Evolutionary conservation across 1,139 yeast species (phyloP).

Genomic region (Candida sp.): DNA sequence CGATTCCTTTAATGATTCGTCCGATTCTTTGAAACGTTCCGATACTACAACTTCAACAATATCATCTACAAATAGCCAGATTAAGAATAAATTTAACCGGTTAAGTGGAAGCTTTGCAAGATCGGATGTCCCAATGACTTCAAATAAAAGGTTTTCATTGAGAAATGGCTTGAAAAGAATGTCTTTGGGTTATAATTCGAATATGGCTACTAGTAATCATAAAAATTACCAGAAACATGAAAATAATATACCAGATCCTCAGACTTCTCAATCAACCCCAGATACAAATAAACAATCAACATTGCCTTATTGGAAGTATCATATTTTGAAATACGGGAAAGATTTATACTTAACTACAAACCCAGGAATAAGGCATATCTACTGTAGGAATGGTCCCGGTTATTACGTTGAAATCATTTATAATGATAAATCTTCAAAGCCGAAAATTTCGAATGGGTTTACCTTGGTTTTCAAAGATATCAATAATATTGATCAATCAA

Average conservation of each 20-base stretch:
- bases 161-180: neutral
- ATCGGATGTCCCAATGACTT: neutral
- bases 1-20: neutral
- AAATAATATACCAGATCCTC: neutral
- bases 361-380: slow-evolving; percentile 53
- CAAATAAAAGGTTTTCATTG: neutral
- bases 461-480: slow-evolving; percentile 31
- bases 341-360: slow-evolving; percentile 56
- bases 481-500: neutral
- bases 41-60: neutral
- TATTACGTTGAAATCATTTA: slow-evolving; percentile 42
- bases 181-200: neutral
- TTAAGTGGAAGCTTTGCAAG: neutral
- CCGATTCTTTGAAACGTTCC: neutral
- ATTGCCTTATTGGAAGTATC: slow-evolving; percentile 59
- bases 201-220: neutral
- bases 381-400: slow-evolving; percentile 57
- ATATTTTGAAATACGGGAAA: slow-evolving; percentile 46
- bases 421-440: slow-evolving; percentile 9
- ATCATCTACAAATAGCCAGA: neutral
- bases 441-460: slow-evolving; percentile 19
- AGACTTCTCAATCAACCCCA: neutral
- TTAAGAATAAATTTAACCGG: neutral
- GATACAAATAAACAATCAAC: neutral
- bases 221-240: neutral